A percentile compares a stretch with the other conserved stretches of the same genome.
Evolutionary conservation across 2,329 filamentous ascomycete genomes (phyloP).

Genomic region (Neonectria faginata): DNA sequence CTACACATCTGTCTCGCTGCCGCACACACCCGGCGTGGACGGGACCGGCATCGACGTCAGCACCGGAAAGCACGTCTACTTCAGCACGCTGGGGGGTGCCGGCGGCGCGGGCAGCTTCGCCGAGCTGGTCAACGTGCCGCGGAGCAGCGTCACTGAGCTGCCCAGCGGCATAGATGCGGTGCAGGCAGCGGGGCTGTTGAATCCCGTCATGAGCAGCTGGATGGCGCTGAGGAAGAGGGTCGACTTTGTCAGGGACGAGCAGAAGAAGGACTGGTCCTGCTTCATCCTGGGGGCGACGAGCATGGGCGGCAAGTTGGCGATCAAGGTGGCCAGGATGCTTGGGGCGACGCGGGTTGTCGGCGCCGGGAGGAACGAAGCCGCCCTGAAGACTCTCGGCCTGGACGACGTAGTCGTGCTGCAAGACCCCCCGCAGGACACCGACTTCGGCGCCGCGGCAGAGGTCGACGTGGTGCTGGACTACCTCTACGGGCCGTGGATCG

Average conservation of each 20-base stretch:
- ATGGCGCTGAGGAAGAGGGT: slow-evolving; percentile 65
- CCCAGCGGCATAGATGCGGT: slow-evolving; percentile 59
- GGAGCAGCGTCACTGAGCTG: slow-evolving; percentile 53
- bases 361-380: slow-evolving; percentile 59
- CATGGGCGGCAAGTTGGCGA: slow-evolving; percentile 63
- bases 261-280: slow-evolving; percentile 57
- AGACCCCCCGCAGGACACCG: slow-evolving; percentile 54
- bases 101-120: slow-evolving; percentile 58
- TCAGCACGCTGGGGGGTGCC: slow-evolving; percentile 45
- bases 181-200: slow-evolving; percentile 64
- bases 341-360: slow-evolving; percentile 65
- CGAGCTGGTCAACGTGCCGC: slow-evolving; percentile 62
- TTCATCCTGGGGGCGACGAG: slow-evolving; percentile 66
- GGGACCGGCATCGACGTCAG: slow-evolving; percentile 61
- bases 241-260: slow-evolving; percentile 41
- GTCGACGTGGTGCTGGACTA: slow-evolving; percentile 69
- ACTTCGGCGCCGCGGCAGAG: slow-evolving; percentile 59
- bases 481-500: slow-evolving; percentile 61
- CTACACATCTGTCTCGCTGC: slow-evolving; percentile 62
- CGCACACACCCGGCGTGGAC: slow-evolving; percentile 65
- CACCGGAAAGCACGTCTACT: slow-evolving; percentile 63
- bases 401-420: slow-evolving; percentile 60
- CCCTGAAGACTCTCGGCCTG: slow-evolving; percentile 57
- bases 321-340: slow-evolving; percentile 59
- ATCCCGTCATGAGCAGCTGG: slow-evolving; percentile 68